Evolutionary conservation across 2,329 filamentous ascomycete species (phyloP).

Genomic region (Mariannaea elegans): DNA sequence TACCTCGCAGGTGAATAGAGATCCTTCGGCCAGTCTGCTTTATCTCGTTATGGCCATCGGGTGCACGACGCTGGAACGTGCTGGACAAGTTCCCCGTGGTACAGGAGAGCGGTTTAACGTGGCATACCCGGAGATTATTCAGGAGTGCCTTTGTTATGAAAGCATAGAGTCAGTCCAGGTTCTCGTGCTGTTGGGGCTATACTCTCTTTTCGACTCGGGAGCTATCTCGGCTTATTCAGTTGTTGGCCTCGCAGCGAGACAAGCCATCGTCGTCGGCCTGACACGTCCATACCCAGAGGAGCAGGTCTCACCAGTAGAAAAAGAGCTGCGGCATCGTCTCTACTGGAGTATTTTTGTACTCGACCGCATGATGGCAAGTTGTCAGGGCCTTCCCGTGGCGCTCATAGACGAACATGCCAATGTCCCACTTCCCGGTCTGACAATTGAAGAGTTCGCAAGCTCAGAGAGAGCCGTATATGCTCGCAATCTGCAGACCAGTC

Average conservation of each 20-base stretch:
- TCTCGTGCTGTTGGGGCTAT: slow-evolving; percentile 52
- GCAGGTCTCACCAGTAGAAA: slow-evolving; percentile 38
- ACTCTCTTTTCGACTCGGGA: slow-evolving; percentile 53
- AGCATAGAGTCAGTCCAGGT: slow-evolving; percentile 51
- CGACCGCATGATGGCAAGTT: slow-evolving; percentile 55
- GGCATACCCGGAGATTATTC: slow-evolving; percentile 51
- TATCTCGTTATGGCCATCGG: slow-evolving; percentile 58
- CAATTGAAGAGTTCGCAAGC: slow-evolving; percentile 55
- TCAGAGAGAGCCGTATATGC: slow-evolving; percentile 48
- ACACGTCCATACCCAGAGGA: slow-evolving; percentile 44
- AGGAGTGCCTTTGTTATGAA: slow-evolving; percentile 49
- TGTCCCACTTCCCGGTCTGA: slow-evolving; percentile 54
- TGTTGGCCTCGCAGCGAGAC: slow-evolving; percentile 50
- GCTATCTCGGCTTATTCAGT: slow-evolving; percentile 52
- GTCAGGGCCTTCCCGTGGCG: slow-evolving; percentile 50
- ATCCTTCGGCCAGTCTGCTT: slow-evolving; percentile 45
- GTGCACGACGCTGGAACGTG: slow-evolving; percentile 53
- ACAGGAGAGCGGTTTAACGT: slow-evolving; percentile 46
- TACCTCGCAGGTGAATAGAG: slow-evolving; percentile 38
- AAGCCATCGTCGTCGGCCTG: slow-evolving; percentile 51
- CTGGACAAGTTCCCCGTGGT: slow-evolving; percentile 50
- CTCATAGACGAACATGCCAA: slow-evolving; percentile 51
- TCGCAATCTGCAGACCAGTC: slow-evolving; percentile 54
- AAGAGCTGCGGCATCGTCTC: slow-evolving; percentile 49
- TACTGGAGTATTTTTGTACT: slow-evolving; percentile 57